Base-by-base conservation (phyloP, 164 flowering plant genomes). In the Brasenia schreberi region DNA sequence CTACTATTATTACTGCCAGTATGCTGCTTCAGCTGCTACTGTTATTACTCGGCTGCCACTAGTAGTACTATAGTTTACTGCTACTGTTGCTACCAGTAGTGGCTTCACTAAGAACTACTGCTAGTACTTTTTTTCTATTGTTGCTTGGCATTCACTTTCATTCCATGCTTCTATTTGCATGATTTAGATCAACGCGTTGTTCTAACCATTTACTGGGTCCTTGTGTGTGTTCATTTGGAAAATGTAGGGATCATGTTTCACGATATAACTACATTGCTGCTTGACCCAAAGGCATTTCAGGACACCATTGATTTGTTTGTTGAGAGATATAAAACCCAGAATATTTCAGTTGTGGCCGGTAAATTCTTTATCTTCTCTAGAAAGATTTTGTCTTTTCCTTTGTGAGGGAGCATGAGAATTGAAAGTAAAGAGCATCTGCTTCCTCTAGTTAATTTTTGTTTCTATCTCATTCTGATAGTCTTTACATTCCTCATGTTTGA, bases 261-360 rank as follows among this genome's bases (percentile, higher is more conserved):
- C 76, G 98, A 94, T 69, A 94, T 94, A 73, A 91, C 98, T 1
- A 94, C 98, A 0, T 74, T 94, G 85, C 81, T 94, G 59, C 95
- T 94, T 62, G 91, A 91, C 68, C 78, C 81, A 0, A 72, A 74
- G 79, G 97, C 97, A 5, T 94, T 94, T 71, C 84, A 73, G 79
- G 98, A 94, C 68, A 85, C 95, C 27, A 89, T 94, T 64, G 97
- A 91, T 79, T 76, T 94, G 85, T 88, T 94, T 66, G 98, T 89
- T 19, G 98, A 91, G 85, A 84, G 98, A 68, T 94, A 94, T 72
- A 81, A 72, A 59, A 89, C 75, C 71, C 76, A 81, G 65, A 56
- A 84, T 58, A 89, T 94, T 67, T 78, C 87, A 67, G 97, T 94
- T 73, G 90, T 94, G 69, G 98, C 96, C 43, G 98, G 98, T 94